These are phyloP conservation scores for Sordariomycetes sp. DNA, from an alignment of 2,329 filamentous ascomycete species.

Conservation along the genomic window DNA sequence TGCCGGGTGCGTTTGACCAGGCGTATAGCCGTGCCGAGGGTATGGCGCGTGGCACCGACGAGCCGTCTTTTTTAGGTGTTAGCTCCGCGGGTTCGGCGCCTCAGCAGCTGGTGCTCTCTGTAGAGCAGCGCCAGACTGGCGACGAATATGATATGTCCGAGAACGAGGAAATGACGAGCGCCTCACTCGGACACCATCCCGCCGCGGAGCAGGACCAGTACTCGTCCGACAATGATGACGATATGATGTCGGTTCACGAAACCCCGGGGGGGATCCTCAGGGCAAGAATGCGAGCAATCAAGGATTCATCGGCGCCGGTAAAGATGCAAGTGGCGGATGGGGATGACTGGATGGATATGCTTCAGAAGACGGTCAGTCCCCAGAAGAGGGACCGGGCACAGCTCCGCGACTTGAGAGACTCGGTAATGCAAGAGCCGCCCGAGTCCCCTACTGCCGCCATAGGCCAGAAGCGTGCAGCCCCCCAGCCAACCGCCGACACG, in stretches of 20 bases:
- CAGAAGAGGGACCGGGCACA: conserved; percentile 82
- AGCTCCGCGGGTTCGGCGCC: conserved; percentile 76
- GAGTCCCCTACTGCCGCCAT: conserved; percentile 8
- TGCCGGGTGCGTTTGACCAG: conserved; percentile 70
- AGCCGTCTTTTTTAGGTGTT: conserved; percentile 84
- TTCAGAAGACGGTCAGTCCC: conserved; percentile 88
- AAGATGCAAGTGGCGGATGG: conserved; percentile 54
- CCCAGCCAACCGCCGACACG: conserved; percentile 1
- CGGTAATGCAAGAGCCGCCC: conserved; percentile 15
- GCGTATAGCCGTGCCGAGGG: conserved; percentile 29
- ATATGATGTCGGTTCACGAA: conserved; percentile 30
- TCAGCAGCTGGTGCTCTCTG: conserved; percentile 45
- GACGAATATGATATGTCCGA: conserved; percentile 67
- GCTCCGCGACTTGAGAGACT: conserved; percentile 48
- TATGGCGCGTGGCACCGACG: conserved; percentile 30
- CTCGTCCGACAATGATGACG: conserved; percentile 38
- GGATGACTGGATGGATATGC: conserved; percentile 87
- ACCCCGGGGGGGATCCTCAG: conserved; percentile 52
- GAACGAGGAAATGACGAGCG: conserved; percentile 66
- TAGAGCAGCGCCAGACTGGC: conserved; percentile 48
- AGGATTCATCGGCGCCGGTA: conserved; percentile 45
- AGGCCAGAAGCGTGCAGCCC: not conserved
- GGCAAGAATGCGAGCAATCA: conserved; percentile 53
- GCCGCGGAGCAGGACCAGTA: conserved; percentile 62
- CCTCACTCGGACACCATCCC: conserved; percentile 61